Base-by-base conservation (phyloP, 1,284 basidiomycete species). In the Veloporphyrellus conicus region DNA sequence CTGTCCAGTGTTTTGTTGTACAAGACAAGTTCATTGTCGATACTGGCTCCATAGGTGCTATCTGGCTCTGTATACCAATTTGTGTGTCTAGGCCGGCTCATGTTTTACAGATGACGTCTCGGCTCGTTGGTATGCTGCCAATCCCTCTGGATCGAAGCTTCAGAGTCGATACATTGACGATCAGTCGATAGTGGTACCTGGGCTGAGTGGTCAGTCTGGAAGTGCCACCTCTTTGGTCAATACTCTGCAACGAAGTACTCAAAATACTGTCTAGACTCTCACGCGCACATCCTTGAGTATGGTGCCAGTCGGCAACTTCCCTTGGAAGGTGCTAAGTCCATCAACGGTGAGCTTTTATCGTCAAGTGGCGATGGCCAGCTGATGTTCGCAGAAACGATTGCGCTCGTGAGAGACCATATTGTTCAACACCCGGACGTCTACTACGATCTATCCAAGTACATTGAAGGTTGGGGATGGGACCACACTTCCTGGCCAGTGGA, bases 401-500 rank as follows among this genome's bases (percentile, higher is more conserved):
- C 69, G 1, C 76, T 80, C 45, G 77, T 92, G 28, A 78, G 80
- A 51, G 64, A 75, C 4, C 89, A 83, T 62, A 83, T 93, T 45
- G 66, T 80, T 11, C 63, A 73, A 16, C 74, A 82, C 54, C 74
- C 76, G 0, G 77, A 82, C 41, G 64, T 84, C 19, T 63, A 72
- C 28, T 69, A 71, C 34, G 74, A 85, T 56, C 74, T 70, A 23
- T 75, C 78, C 12, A 79, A 76, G 46, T 84, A 84, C 67, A 76
- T 95, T 29, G 77, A 85, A 50, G 92, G 92, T 1, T 82, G 87
- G 65, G 93, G 91, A 4, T 96, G 93, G 92, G 91, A 96, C 65
- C 93, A 96, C 67, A 95, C 90, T 11, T 69, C 75, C 42, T 88
- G 85, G 86, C 69, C 78, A 1, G 70, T 68, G 18, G 70, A 76